phyloP scores from a whole-genome alignment of 352 stramenopile species.

The Phytophthora chlamydospora region DNA sequence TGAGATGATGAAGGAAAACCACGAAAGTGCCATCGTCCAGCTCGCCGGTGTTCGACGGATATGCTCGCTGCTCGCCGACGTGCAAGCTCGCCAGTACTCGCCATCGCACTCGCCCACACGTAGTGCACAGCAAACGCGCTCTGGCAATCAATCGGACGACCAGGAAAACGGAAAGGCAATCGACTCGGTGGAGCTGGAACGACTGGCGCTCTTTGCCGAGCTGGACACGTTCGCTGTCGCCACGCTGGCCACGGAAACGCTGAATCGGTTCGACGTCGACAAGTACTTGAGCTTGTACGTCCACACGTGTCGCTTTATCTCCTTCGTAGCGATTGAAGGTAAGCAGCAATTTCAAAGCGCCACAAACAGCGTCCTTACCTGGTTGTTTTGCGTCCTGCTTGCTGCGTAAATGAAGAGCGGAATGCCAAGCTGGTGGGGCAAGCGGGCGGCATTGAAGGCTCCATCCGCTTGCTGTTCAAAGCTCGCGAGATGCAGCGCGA shows the following conservation, averaged over 20 bases:
- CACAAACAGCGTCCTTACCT: constrained; percentile 8
- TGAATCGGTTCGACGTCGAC: constrained; percentile 63
- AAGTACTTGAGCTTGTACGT: constrained; percentile 63
- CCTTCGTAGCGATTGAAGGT: constrained; percentile 61
- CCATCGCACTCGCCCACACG: constrained; percentile 22
- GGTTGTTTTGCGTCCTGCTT: neutral
- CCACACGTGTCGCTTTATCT: constrained; percentile 67
- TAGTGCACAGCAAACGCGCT: constrained; percentile 5
- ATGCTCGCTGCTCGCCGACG: constrained; percentile 51
- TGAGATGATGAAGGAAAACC: constrained; percentile 72
- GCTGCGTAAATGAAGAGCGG: constrained; percentile 37
- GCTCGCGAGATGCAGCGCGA: constrained; percentile 63
- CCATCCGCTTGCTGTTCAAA: constrained; percentile 64
- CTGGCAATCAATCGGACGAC: constrained; percentile 10
- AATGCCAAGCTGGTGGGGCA: constrained; percentile 69
- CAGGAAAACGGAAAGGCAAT: constrained; percentile 4
- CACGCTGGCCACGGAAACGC: constrained; percentile 40
- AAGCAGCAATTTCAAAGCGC: constrained; percentile 5
- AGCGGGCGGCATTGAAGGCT: constrained; percentile 61
- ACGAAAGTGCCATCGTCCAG: constrained; percentile 66
- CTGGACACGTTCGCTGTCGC: constrained; percentile 52
- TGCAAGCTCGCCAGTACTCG: constrained; percentile 34
- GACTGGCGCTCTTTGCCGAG: constrained; percentile 42
- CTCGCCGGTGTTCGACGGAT: constrained; percentile 56
- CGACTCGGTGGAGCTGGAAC: constrained; percentile 21